phyloP scores from a whole-genome alignment of 1,284 basidiomycete genomes.

The Austroboletus novae-zelandiae region DNA sequence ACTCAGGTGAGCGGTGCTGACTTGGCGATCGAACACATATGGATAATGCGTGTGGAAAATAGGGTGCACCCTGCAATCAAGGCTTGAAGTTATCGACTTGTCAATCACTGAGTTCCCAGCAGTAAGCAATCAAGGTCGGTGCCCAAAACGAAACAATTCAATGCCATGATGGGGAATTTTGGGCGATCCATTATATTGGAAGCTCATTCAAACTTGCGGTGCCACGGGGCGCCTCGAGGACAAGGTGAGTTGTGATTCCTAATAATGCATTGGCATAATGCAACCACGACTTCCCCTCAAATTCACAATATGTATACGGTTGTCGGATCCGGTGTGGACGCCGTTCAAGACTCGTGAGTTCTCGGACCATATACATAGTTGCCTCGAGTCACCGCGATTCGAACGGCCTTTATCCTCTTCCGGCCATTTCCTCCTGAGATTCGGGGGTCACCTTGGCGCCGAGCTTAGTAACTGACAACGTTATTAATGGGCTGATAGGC shows the following conservation, averaged over 20 bases:
- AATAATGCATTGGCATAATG: not conserved
- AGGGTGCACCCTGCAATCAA: not conserved
- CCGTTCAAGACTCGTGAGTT: too few species aligned
- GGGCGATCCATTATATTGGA: not conserved
- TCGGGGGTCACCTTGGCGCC: too few species aligned
- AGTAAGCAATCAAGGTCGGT: slow-evolving; percentile 12
- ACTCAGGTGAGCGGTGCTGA: not conserved
- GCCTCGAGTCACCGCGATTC: too few species aligned
- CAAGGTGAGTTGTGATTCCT: slow-evolving; percentile 14
- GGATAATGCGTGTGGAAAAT: not conserved
- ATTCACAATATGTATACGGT: too few species aligned
- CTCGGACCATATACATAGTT: too few species aligned
- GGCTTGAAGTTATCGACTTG: not conserved
- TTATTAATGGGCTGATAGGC: too few species aligned
- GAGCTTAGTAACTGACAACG: not conserved
- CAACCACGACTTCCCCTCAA: too few species aligned
- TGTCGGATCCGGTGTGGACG: too few species aligned
- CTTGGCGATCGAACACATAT: not conserved
- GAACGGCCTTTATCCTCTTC: too few species aligned
- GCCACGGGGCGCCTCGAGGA: slow-evolving; percentile 13
- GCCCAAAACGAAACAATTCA: too few species aligned
- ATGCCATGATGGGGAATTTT: not conserved
- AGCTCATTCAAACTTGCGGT: not conserved
- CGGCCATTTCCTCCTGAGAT: too few species aligned
- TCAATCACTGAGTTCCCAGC: not conserved